Percentiles rank a stretch among this genome's conserved stretches.
Evolutionary conservation across 768 basidiomycete genomes (phyloP).

Genomic region (Saitozyma podzolica): DNA sequence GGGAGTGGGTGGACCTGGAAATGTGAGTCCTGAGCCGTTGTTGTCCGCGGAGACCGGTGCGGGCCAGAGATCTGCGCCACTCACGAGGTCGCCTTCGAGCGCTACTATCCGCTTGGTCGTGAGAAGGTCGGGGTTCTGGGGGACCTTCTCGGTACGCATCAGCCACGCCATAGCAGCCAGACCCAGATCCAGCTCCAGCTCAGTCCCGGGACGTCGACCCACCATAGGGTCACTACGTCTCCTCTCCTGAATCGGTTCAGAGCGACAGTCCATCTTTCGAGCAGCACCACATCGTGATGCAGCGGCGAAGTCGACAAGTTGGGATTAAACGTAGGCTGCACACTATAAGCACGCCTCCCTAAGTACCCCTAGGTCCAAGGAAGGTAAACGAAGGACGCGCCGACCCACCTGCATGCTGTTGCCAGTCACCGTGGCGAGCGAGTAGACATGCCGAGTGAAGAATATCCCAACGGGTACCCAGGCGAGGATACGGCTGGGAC

Average conservation of each 20-base stretch:
- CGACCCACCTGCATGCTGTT: slow-evolving; percentile 47
- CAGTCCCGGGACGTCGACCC: slow-evolving; percentile 5
- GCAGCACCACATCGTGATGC: slow-evolving; percentile 51
- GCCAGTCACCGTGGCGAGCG: slow-evolving; percentile 47
- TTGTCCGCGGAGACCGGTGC: neutral
- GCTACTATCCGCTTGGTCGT: slow-evolving; percentile 54
- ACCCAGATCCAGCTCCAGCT: neutral
- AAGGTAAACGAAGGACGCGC: neutral
- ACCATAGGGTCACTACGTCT: slow-evolving; percentile 51
- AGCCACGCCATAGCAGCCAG: neutral
- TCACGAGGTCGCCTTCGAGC: slow-evolving; percentile 50
- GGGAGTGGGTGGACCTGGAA: slow-evolving; percentile 46
- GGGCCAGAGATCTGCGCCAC: slow-evolving; percentile 2
- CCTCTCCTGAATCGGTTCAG: slow-evolving; percentile 42
- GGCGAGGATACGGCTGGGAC: slow-evolving; percentile 35
- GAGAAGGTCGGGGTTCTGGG: slow-evolving; percentile 49
- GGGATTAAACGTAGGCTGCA: slow-evolving; percentile 53
- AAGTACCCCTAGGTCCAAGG: neutral
- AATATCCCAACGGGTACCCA: slow-evolving; percentile 52
- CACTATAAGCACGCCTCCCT: neutral
- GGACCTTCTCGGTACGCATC: slow-evolving; percentile 30
- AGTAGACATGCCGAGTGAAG: slow-evolving; percentile 51
- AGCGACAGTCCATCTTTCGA: slow-evolving; percentile 48
- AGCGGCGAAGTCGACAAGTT: slow-evolving; percentile 33
- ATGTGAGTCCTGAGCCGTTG: neutral